phyloP scores from a whole-genome alignment of 176 grass and related monocot species.

The Carex scoparia region DNA sequence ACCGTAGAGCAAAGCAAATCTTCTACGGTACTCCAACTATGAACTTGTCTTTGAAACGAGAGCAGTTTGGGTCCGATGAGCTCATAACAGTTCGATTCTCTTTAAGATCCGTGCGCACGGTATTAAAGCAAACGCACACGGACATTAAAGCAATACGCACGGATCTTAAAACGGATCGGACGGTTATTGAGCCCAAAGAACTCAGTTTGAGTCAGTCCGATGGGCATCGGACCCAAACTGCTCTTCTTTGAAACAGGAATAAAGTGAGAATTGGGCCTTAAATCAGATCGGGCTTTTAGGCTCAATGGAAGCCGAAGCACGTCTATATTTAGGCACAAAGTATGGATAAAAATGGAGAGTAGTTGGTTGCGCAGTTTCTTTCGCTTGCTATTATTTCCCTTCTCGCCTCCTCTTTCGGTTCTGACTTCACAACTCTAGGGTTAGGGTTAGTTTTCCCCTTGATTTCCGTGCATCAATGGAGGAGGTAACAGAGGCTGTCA shows the following conservation, averaged over 20 bases:
- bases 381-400: not conserved
- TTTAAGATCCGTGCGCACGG: no score
- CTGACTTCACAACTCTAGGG: constrained; percentile 14
- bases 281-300: not conserved
- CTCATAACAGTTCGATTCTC: no score
- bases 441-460: constrained; percentile 28
- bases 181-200: no score
- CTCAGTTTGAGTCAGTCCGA: no score
- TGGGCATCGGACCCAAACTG: no score
- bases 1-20: no score
- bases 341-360: constrained; percentile 11
- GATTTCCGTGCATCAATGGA: constrained; percentile 42
- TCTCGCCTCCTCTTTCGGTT: constrained; percentile 2
- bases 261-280: not conserved
- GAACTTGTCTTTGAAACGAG: no score
- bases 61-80: no score
- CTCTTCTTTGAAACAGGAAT: not conserved
- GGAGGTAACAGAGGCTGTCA: constrained; percentile 65
- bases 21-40: no score
- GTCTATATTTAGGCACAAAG: constrained; percentile 3
- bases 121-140: no score
- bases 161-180: no score
- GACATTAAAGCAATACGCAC: no score
- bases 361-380: not conserved
- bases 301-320: not conserved